phyloP scores from a whole-genome alignment of 768 basidiomycete genomes.

The Lyophyllum decastes region DNA sequence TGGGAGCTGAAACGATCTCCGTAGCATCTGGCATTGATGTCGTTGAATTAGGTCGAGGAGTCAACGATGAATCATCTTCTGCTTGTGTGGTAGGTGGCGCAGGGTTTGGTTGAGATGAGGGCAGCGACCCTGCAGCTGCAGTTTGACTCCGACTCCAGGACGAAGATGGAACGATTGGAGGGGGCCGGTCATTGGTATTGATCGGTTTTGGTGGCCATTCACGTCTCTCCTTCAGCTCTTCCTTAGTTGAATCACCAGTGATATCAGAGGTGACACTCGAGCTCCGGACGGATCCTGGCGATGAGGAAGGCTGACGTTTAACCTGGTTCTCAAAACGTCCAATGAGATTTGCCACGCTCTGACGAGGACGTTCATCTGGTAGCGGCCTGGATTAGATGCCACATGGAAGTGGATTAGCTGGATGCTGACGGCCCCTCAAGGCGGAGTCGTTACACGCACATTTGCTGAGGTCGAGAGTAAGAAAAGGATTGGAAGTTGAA shows the following conservation, averaged over 20 bases:
- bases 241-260: constrained; percentile 63
- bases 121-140: constrained; percentile 25
- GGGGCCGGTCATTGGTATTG: constrained; percentile 34
- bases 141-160: constrained; percentile 34
- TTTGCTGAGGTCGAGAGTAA: constrained; percentile 21
- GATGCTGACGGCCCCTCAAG: not conserved
- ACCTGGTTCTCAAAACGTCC: constrained; percentile 85
- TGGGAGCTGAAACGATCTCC: constrained; percentile 2
- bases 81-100: constrained; percentile 21
- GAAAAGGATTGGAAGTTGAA: constrained; percentile 10
- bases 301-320: constrained; percentile 56
- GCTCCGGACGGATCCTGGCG: constrained; percentile 51
- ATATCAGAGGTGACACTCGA: constrained; percentile 68
- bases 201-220: constrained; percentile 74
- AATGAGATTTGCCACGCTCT: constrained; percentile 88
- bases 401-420: constrained; percentile 5
- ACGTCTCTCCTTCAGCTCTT: constrained; percentile 67
- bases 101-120: constrained; percentile 19
- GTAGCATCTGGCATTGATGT: constrained; percentile 17
- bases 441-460: constrained; percentile 28
- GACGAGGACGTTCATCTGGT: constrained; percentile 86
- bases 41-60: constrained; percentile 22
- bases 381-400: constrained; percentile 59
- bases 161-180: constrained; percentile 36
- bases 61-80: constrained; percentile 18